Evolutionary conservation across 208 protist genomes (phyloP), one percentile per base, ranked within the genome.

Genomic region (Borovskyia barvae): DNA sequence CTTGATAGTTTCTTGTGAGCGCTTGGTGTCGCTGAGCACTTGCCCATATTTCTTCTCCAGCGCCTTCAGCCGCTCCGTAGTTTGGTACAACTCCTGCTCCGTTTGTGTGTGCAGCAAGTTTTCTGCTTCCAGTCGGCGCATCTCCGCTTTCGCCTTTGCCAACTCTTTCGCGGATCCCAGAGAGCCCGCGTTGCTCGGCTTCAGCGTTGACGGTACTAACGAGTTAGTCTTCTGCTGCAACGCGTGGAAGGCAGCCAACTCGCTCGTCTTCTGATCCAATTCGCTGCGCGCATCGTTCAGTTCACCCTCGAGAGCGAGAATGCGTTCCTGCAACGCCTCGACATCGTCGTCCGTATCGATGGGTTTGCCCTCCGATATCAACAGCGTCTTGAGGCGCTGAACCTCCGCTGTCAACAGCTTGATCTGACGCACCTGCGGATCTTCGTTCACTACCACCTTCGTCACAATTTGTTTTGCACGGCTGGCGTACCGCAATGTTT

Each of bases 401-500:
- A 94, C 80, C 70, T 94, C 84, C 2, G 63, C 68, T 1, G 77
- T 76, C n/a, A 94, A 72, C 41, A 70, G 51, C 33, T 77, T 76
- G 36, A 94, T 92, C 60, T 85, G 79, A 11, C 76, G 72, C 49
- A 76, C 78, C 64, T 97, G 87, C 26, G 95, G 85, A 64, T 98
- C 92, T 50, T 97, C 93, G 70, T 97, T 97, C 12, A 97, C 67
- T 15, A 88, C 69, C 7, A 91, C 91, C 15, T 80, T 82, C 17
- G 90, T 97, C 17, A 96, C 83, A 45, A 98, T 97, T 52, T 92
- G 80, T 72, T 95, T 95, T 0, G 92, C 94, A 0, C 91, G 73
- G 5, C 72, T 82, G 19, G 91, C 94, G 77, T 97, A 97, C 30
- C 90, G 85, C 36, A 98, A 56, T 30, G 97, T 99, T 22, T 90